A percentile compares a stretch with the other conserved stretches of the same genome.
These are phyloP conservation scores for Coemansia sp. DNA, from an alignment of 192 early-diverging fungal species.

Conservation along the genomic window DNA sequence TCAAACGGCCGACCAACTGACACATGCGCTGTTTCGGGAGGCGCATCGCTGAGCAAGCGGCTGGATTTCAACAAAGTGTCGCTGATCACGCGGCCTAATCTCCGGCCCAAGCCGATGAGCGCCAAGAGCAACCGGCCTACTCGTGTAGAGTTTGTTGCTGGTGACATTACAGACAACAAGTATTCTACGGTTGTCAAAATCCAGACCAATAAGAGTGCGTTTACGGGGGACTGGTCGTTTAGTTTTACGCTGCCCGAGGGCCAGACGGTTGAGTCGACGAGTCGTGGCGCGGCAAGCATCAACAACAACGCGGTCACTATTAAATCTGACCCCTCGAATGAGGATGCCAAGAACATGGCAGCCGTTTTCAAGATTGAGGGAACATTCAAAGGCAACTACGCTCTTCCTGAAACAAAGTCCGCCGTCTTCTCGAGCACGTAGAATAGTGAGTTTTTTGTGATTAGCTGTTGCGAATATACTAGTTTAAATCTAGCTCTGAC, in stretches of 20 bases:
- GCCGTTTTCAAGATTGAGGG: constrained; percentile 44
- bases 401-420: constrained; percentile 32
- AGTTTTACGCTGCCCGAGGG: constrained; percentile 40
- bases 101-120: constrained; percentile 36
- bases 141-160: constrained; percentile 43
- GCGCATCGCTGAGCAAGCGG: constrained; percentile 28
- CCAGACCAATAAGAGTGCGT: constrained; percentile 37
- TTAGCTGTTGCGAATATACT: not conserved
- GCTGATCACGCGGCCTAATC: constrained; percentile 27
- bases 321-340: constrained; percentile 29
- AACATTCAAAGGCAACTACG: constrained; percentile 31
- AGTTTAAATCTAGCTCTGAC: constrained; percentile 4
- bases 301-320: constrained; percentile 34
- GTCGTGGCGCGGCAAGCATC: constrained; percentile 30
- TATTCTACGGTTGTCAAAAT: constrained; percentile 50
- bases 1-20: constrained; percentile 43
- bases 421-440: constrained; percentile 26
- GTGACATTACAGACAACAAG: constrained; percentile 33
- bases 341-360: constrained; percentile 42
- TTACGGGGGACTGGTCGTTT: constrained; percentile 49
- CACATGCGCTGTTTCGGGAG: constrained; percentile 36
- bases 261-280: constrained; percentile 43
- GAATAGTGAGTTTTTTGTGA: not conserved
- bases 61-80: constrained; percentile 26
- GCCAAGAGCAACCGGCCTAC: constrained; percentile 44